phyloP scores from a whole-genome alignment of 2,329 filamentous ascomycete species.

The Aspergillus sojae region DNA sequence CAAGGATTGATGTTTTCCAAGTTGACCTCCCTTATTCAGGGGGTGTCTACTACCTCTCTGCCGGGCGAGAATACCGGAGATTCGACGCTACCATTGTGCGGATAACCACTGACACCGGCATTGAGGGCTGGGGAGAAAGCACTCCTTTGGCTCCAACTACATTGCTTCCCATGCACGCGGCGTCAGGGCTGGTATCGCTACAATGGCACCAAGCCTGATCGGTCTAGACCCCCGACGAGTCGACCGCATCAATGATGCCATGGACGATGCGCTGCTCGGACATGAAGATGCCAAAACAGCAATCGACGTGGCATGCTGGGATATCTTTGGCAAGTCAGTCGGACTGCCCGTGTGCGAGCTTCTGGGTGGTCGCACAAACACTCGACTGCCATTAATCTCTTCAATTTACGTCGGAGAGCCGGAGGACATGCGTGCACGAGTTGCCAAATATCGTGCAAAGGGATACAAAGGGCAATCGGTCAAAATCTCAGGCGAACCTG shows the following conservation, averaged over 20 bases:
- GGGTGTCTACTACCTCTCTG: constrained; percentile 21
- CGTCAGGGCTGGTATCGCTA: constrained; percentile 27
- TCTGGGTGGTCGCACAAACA: constrained; percentile 25
- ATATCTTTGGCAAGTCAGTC: constrained; percentile 26
- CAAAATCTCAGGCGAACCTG: constrained; percentile 14
- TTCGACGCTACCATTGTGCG: constrained; percentile 32
- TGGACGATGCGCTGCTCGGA: constrained; percentile 27
- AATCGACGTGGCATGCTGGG: constrained; percentile 28
- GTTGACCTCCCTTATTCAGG: constrained; percentile 24
- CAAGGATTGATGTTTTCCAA: constrained; percentile 27
- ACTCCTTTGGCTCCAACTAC: constrained; percentile 27
- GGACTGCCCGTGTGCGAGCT: constrained; percentile 29
- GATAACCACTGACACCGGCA: constrained; percentile 23
- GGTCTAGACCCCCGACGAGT: constrained; percentile 29
- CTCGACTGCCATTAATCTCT: constrained; percentile 18
- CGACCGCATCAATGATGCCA: constrained; percentile 32
- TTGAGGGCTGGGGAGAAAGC: constrained; percentile 32
- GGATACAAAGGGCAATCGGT: constrained; percentile 4
- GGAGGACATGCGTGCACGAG: not conserved
- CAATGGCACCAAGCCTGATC: constrained; percentile 27
- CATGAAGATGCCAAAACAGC: constrained; percentile 28
- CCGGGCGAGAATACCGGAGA: constrained; percentile 21
- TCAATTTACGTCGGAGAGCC: constrained; percentile 8
- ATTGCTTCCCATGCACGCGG: constrained; percentile 27
- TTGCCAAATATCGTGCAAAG: not conserved